Base-by-base conservation (phyloP, 2,329 filamentous ascomycete genomes). In the Chaetomium globosum region DNA sequence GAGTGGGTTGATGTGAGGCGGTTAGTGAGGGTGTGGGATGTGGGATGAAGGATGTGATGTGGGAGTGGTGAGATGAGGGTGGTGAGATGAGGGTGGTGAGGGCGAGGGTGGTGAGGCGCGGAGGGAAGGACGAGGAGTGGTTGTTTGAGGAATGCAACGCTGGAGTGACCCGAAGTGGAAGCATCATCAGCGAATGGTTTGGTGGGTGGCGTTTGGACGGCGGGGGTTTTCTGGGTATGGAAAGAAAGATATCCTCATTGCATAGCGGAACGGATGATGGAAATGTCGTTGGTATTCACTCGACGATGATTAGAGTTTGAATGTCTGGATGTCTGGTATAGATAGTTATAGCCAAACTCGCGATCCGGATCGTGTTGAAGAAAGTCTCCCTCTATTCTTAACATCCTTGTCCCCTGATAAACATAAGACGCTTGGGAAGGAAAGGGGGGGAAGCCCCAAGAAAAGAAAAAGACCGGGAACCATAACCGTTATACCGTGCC, bases 1-100 rank as follows among this genome's bases (percentile, higher is more conserved):
- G 1, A 92, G 93, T 2, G 95, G 94, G 0, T 80, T 98, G 70
- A 89, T 97, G 85, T 87, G 61, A 64, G 8, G 74, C n/a, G 21
- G n/a, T 13, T 19, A 21, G 9, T 28, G 51, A 12, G 5, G 31
- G 23, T 12, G n/a, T 10, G 26, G 9, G 23, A 21, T 39, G 59
- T 33, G 4, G 30, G 30, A 8, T 31, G 31, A 19, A 31, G 43
- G 36, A 8, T 46, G 28, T n/a, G 12, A 21, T 21, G 43, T 30
- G 31, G 30, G 13, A 9, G 26, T 26, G 26, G 26, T 26, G 26
- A 26, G 26, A 4, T 26, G 26, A 2, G 39, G 2, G 39, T 5
- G 6, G 4, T 46, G 39, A n/a, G 16, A 6, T 48, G 43, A 2
- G 39, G 2, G 39, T 5, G 6, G 4, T 46, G 39, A n/a, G 16